A percentile compares a stretch with the other conserved stretches of the same genome.
These are phyloP conservation scores for Trypanosoma platydactyli DNA, from an alignment of 208 protist species.

Conservation along the genomic window DNA sequence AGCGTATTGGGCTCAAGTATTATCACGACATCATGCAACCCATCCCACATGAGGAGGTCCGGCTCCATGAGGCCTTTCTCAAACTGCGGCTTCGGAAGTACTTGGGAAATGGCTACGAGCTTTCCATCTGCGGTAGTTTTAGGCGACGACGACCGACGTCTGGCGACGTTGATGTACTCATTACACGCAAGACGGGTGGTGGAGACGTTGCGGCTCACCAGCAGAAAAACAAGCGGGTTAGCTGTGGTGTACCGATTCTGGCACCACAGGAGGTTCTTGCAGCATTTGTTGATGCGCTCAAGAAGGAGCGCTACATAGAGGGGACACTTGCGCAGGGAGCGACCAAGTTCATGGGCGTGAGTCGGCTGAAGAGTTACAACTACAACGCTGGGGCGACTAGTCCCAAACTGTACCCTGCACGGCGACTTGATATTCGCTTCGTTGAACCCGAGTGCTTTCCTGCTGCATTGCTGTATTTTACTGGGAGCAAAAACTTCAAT, in stretches of 20 bases:
- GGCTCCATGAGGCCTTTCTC: conserved; percentile 78
- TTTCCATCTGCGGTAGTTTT: conserved; percentile 84
- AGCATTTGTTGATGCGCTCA: conserved; percentile 55
- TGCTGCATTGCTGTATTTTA: conserved; percentile 92
- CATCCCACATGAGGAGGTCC: conserved; percentile 81
- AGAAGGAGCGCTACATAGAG: conserved; percentile 76
- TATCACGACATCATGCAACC: conserved; percentile 76
- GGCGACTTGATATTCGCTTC: conserved; percentile 88
- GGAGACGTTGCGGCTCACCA: background rate
- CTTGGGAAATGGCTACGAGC: conserved; percentile 65
- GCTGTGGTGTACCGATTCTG: conserved; percentile 5
- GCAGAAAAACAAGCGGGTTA: conserved; percentile 5
- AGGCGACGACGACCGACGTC: conserved; percentile 54
- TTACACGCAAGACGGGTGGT: conserved; percentile 51
- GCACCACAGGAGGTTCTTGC: conserved; percentile 52
- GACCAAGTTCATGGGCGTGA: conserved; percentile 91
- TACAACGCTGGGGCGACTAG: conserved; percentile 25
- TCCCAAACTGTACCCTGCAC: conserved; percentile 47
- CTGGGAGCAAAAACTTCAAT: conserved; percentile 93
- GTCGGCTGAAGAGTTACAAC: conserved; percentile 55
- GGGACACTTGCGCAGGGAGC: conserved; percentile 76
- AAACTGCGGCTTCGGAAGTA: conserved; percentile 74
- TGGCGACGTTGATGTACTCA: conserved; percentile 87
- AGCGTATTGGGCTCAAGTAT: conserved; percentile 80
- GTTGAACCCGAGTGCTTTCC: conserved; percentile 78